phyloP scores from a whole-genome alignment of 345 rosid species.

The Eucalyptus brandiana region DNA sequence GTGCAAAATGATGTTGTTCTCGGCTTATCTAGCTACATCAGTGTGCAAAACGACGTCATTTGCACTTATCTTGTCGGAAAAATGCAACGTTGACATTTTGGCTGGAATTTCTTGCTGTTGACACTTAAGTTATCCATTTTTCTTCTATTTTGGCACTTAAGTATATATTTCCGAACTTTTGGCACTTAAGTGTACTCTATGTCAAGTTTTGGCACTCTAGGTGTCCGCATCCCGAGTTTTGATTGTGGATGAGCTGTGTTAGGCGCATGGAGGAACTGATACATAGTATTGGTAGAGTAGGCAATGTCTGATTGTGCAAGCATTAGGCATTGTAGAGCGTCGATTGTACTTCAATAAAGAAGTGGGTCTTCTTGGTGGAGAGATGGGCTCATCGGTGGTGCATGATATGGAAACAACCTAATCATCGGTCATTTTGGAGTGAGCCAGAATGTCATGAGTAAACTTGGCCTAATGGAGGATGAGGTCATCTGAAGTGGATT shows the following conservation, averaged over 20 bases:
- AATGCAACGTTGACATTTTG: no score
- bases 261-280: not conserved
- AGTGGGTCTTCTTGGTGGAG: not conserved
- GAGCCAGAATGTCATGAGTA: not conserved
- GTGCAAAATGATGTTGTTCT: no score
- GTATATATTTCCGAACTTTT: rapidly evolving
- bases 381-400: not conserved
- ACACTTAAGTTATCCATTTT: no score
- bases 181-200: no score
- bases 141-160: no score
- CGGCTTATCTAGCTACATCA: rapidly evolving
- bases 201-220: no score
- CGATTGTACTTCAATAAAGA: not conserved
- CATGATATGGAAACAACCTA: not conserved
- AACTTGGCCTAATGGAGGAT: not conserved
- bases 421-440: not conserved
- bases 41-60: rapidly evolving
- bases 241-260: not conserved
- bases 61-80: rapidly evolving
- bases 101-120: no score
- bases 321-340: not conserved
- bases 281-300: not conserved
- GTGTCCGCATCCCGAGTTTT: rapidly evolving
- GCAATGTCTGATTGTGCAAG: not conserved
- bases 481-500: not conserved